These are phyloP conservation scores for Xerocomellus amylosporus DNA, from an alignment of 768 basidiomycete species.

Conservation along the genomic window DNA sequence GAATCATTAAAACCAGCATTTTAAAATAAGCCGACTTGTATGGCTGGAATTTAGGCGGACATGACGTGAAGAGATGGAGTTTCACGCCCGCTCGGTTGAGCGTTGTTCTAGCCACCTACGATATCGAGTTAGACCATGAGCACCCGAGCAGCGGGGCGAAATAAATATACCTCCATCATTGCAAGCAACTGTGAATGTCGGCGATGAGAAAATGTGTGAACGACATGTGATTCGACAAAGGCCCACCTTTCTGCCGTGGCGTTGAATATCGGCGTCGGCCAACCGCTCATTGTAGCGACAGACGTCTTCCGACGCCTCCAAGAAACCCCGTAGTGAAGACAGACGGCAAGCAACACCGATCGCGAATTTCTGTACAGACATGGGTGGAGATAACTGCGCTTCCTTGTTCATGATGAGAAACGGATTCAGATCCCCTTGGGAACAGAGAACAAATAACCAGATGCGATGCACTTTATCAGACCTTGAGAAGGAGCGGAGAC, in stretches of 20 bases:
- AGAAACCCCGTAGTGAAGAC: slow-evolving; percentile 29
- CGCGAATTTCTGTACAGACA: slow-evolving; percentile 25
- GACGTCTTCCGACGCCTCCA: slow-evolving; percentile 29
- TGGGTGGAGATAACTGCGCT: slow-evolving; percentile 10
- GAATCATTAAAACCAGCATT: slow-evolving; percentile 41
- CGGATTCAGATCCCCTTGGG: slow-evolving; percentile 16
- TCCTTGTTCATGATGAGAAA: slow-evolving; percentile 16
- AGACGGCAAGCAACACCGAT: slow-evolving; percentile 30
- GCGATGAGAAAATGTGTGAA: slow-evolving; percentile 4
- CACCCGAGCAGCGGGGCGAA: slow-evolving; percentile 1
- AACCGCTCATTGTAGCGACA: slow-evolving; percentile 17
- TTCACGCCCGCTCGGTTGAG: slow-evolving; percentile 42
- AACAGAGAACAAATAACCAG: slow-evolving; percentile 14
- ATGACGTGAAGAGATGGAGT: slow-evolving; percentile 46
- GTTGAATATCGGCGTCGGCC: slow-evolving; percentile 21
- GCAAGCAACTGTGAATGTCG: slow-evolving; percentile 41
- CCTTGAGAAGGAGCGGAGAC: slow-evolving; percentile 9
- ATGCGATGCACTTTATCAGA: slow-evolving; percentile 4
- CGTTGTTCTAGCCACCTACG: slow-evolving; percentile 47
- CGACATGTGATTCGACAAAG: neutral
- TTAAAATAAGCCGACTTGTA: slow-evolving; percentile 51
- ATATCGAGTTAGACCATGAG: neutral
- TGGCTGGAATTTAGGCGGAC: slow-evolving; percentile 37
- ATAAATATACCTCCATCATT: slow-evolving; percentile 47
- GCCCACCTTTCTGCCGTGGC: slow-evolving; percentile 29